Evolutionary conservation across 495 filamentous ascomycete genomes (phyloP), one percentile per base, ranked within the genome.

Genomic region (Penicillium crystallinum): DNA sequence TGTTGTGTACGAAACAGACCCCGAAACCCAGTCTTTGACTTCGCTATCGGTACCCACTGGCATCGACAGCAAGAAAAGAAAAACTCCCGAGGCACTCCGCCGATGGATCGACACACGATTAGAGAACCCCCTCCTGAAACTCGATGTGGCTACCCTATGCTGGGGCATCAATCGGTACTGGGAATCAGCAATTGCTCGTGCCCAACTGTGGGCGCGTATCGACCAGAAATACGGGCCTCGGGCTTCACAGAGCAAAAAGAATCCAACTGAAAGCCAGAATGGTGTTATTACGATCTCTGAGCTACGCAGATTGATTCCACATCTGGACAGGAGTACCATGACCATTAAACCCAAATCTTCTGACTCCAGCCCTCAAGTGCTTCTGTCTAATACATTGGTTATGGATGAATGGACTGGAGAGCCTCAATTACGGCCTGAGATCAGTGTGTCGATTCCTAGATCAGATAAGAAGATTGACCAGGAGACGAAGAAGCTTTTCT

Each of bases 91-190:
- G 23, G 52, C 55, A 14, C 54, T 77, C n/a, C 70, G 60, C n/a
- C 61, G 53, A 42, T 77, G 74, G 74, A 69, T 72, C n/a, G 57
- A 67, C 11, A 51, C 60, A 17, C 61, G 74, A 23, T 49, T 77
- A 33, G 52, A 52, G 10, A 73, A 67, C 30, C 64, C 70, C 1
- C 64, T 75, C 8, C 34, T 72, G 15, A 67, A 59, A 37, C 59
- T 75, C 2, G 72, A 77, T 43, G 57, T 77, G 31, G 61, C 72
- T 8, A 74, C 71, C 7, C 61, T 75, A 3, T 74, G 74, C 49
- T 70, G 70, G 66, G 71, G 70, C 19, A 68, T 75, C 29, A 74
- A 71, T 23, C 60, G 69, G 9, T 74, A 71, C 54, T 76, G 74
- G 71, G 74, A 74, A 61, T 66, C 63, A 14, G 53, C 61, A 23